phyloP scores from a whole-genome alignment of 2,329 filamentous ascomycete genomes.

The Alternaria triticimaculans region DNA sequence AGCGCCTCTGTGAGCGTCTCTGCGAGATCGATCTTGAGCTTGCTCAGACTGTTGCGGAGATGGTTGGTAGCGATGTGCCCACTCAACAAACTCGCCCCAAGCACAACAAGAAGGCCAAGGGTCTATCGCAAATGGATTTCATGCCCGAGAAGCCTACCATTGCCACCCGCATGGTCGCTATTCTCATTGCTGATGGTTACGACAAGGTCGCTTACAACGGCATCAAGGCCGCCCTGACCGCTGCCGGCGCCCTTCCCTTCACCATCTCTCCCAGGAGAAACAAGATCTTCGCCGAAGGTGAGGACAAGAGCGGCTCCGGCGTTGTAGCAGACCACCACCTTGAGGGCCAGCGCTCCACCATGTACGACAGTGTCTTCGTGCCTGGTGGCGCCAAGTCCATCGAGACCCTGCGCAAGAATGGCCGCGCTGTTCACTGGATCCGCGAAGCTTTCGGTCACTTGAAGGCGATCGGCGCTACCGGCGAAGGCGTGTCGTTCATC shows the following conservation, averaged over 20 bases:
- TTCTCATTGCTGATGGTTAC: slow-evolving; percentile 80
- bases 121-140: slow-evolving; percentile 73
- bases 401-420: slow-evolving; percentile 69
- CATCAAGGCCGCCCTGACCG: slow-evolving; percentile 68
- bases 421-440: slow-evolving; percentile 77
- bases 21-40: slow-evolving; percentile 75
- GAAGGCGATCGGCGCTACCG: slow-evolving; percentile 78
- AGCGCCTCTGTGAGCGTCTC: slow-evolving; percentile 71
- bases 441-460: slow-evolving; percentile 82
- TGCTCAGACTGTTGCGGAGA: slow-evolving; percentile 71
- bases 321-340: slow-evolving; percentile 77
- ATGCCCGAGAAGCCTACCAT: slow-evolving; percentile 70
- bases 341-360: slow-evolving; percentile 77
- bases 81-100: slow-evolving; percentile 62
- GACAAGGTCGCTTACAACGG: slow-evolving; percentile 70
- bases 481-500: slow-evolving; percentile 72
- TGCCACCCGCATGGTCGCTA: slow-evolving; percentile 72
- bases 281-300: slow-evolving; percentile 67
- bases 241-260: slow-evolving; percentile 70
- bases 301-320: slow-evolving; percentile 59
- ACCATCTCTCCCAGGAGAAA: slow-evolving; percentile 74
- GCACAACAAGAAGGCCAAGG: slow-evolving; percentile 70
- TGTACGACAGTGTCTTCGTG: slow-evolving; percentile 82
- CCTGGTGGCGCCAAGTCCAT: slow-evolving; percentile 73
- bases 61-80: slow-evolving; percentile 70